Evolutionary conservation across 139 green algal species (phyloP).

Genomic region (Trebouxia sp.): DNA sequence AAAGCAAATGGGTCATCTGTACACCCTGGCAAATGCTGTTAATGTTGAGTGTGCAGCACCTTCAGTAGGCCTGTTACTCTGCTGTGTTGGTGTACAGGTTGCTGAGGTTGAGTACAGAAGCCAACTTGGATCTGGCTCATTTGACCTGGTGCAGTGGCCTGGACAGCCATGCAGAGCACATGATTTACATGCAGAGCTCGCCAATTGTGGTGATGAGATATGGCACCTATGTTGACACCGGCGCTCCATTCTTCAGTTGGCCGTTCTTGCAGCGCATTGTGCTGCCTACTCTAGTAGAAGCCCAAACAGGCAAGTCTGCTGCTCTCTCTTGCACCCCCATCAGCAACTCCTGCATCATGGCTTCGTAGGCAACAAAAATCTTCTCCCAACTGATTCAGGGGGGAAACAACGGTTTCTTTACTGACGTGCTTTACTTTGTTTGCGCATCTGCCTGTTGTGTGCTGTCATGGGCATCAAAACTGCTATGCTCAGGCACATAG

Average conservation of each 20-base stretch:
- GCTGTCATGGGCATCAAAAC: no score
- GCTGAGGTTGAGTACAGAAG: neutral
- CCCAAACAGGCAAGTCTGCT: neutral
- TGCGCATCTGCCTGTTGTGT: no score
- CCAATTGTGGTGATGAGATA: neutral
- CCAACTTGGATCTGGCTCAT: neutral
- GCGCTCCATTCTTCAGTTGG: neutral
- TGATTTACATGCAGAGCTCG: neutral
- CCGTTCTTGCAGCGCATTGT: neutral
- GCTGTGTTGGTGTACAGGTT: neutral
- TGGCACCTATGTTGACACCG: neutral
- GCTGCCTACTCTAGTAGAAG: neutral
- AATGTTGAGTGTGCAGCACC: no score
- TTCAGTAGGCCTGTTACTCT: no score
- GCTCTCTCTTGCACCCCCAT: neutral
- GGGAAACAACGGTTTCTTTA: no score
- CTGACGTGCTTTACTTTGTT: no score
- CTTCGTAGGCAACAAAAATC: neutral
- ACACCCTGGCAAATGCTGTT: no score
- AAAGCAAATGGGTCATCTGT: no score
- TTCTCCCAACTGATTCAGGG: neutral
- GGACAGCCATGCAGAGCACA: neutral
- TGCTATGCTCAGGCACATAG: no score
- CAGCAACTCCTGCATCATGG: neutral
- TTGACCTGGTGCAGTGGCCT: neutral